Evolutionary conservation across 1,284 basidiomycete species (phyloP), one percentile per base, ranked within the genome.

Genomic region (Hypsizygus ulmarius): DNA sequence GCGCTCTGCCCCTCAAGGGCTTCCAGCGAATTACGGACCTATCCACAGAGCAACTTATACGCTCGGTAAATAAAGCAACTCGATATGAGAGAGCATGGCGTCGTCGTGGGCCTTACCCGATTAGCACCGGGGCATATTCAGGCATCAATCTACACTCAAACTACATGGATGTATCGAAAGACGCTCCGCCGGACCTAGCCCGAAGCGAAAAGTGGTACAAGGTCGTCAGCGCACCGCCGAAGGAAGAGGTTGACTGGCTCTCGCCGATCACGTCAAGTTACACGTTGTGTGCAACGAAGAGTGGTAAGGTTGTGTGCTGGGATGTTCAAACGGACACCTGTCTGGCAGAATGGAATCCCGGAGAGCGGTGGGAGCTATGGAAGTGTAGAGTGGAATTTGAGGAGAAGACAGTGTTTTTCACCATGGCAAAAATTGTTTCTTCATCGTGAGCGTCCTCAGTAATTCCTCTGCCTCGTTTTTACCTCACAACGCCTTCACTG

Each of bases 351-450:
- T 87, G 85, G 84, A 76, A 78, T 43, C 83, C 82, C 2, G 72
- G 73, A 4, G 74, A 77, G 44, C 71, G 78, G 15, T 87, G 84
- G 84, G 82, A 86, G 56, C 60, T 87, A 6, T 87, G 84, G 85
- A 87, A 87, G 57, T 87, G 84, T 54, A 67, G 84, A 9, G 84
- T 87, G 8, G 84, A 87, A 59, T 87, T 85, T 58, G 83, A 85
- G 30, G 75, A 81, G 52, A 68, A 80, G 50, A 78, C 79, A 0
- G 84, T 86, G 25, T 87, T 79, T 60, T 86, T 87, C 58, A 84
- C 81, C 0, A 86, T 87, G 83, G 84, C 84, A 1, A 82, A 78
- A 59, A 70, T 81, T 19, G 54, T 84, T 18, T 63, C 70, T 35
- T 71, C 69, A 58, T 70, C 72, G 78, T 81, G 60, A 68, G 80